Conservation (phyloP, 495 filamentous ascomycete genomes). For the Neurospora sp. region DNA sequence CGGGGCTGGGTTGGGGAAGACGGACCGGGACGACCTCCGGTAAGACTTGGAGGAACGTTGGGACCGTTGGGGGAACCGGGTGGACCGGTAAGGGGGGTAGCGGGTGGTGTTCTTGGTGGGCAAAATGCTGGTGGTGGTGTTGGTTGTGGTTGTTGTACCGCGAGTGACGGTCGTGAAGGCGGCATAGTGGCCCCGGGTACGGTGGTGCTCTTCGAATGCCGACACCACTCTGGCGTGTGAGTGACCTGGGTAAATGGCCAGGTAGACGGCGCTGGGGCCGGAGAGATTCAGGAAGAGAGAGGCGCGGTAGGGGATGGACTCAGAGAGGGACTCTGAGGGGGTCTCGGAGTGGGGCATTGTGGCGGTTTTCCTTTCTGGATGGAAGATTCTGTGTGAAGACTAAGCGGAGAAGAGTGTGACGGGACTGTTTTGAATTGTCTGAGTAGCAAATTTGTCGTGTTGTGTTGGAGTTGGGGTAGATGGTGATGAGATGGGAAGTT, state of each 20-base stretch:
- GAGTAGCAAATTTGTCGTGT: background rate
- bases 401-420: background rate
- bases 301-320: background rate
- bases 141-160: no score
- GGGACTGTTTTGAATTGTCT: background rate
- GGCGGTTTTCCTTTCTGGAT: background rate
- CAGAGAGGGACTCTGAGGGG: no score
- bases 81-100: background rate
- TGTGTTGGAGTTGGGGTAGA: background rate
- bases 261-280: background rate
- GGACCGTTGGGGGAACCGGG: background rate
- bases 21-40: background rate
- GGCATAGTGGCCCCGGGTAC: background rate
- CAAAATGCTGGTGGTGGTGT: background rate
- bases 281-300: background rate
- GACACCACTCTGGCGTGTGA: background rate
- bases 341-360: background rate
- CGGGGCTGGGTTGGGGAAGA: background rate
- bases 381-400: background rate
- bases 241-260: background rate
- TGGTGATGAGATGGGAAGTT: background rate
- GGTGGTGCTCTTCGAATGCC: background rate
- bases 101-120: background rate
- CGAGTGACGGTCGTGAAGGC: background rate
- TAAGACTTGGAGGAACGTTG: background rate